phyloP scores from a whole-genome alignment of 805 yeast genomes.

The Cyberlindnera subsufficiens region DNA sequence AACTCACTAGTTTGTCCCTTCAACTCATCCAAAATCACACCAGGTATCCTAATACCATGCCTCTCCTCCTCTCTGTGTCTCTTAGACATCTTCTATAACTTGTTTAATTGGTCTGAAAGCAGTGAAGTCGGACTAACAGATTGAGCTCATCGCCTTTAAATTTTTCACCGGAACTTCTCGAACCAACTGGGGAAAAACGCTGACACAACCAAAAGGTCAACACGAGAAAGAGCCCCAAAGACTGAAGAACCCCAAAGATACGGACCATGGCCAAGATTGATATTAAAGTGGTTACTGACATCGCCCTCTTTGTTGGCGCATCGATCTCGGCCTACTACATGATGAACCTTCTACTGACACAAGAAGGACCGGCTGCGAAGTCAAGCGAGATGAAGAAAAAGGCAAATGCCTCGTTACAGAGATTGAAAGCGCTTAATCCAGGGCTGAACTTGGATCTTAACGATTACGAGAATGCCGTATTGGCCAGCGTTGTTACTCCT shows the following conservation, averaged over 20 bases:
- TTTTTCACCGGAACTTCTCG: not conserved
- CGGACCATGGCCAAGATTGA: conserved; percentile 24
- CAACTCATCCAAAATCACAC: conserved; percentile 47
- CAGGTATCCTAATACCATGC: conserved; percentile 53
- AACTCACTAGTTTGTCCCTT: conserved; percentile 19
- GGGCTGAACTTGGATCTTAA: conserved; percentile 47
- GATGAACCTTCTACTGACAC: conserved; percentile 37
- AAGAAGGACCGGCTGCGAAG: conserved; percentile 39
- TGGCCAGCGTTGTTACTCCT: conserved; percentile 78
- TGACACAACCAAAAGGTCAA: not conserved
- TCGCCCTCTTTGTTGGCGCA: conserved; percentile 52
- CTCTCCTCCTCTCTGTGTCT: conserved; percentile 10
- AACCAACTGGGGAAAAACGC: conserved; percentile 22
- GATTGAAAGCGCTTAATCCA: conserved; percentile 57
- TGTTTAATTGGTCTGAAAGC: not conserved
- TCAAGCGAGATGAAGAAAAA: conserved; percentile 57
- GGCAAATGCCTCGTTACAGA: conserved; percentile 51
- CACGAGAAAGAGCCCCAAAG: not conserved
- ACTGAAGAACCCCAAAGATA: too few relatives aligned
- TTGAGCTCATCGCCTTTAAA: conserved; percentile 11
- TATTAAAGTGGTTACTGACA: conserved; percentile 36
- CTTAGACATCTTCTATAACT: not conserved
- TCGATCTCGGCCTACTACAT: conserved; percentile 67
- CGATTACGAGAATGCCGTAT: conserved; percentile 70
- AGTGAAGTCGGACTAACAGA: not conserved